A percentile compares a stretch with the other conserved stretches of the same genome.
Conservation (phyloP, 129 eudicot species). For the Mikania micrantha region DNA sequence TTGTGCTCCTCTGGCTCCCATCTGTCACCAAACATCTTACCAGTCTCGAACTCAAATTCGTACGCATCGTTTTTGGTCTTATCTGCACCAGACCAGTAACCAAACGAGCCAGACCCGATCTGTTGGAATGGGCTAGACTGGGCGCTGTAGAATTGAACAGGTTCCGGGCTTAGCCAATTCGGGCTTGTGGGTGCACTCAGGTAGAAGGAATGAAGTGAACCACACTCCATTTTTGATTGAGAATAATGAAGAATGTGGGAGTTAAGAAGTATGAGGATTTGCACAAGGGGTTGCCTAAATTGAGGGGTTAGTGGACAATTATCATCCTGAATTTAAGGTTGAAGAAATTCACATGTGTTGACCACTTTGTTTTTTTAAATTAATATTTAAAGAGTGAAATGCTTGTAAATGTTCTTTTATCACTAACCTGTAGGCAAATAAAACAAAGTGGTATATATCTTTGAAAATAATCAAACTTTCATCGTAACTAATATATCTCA, state of each 20-base stretch:
- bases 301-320: slow-evolving; percentile 19
- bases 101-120: neutral
- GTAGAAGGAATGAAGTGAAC: slow-evolving; percentile 42
- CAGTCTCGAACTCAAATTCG: slow-evolving; percentile 44
- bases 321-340: slow-evolving; percentile 58
- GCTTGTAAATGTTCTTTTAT: slow-evolving; percentile 45
- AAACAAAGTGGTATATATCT: slow-evolving; percentile 25
- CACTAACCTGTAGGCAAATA: slow-evolving; percentile 7
- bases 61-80: slow-evolving; percentile 26
- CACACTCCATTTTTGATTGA: slow-evolving; percentile 28
- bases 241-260: neutral
- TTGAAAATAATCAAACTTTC: no score
- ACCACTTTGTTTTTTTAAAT: slow-evolving; percentile 29
- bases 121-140: slow-evolving; percentile 42
- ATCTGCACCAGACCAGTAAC: slow-evolving; percentile 9
- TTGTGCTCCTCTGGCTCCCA: neutral
- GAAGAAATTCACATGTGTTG: slow-evolving; percentile 36
- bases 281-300: slow-evolving; percentile 13
- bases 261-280: neutral
- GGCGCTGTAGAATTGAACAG: slow-evolving; percentile 38
- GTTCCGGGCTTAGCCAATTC: slow-evolving; percentile 10
- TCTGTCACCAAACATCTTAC: slow-evolving; percentile 18
- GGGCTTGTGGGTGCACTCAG: slow-evolving; percentile 61
- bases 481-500: no score
- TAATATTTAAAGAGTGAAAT: slow-evolving; percentile 43